Evolutionary conservation across 2,329 filamentous ascomycete genomes (phyloP), one percentile per base, ranked within the genome.

Genomic region (Aspergillus ruber): DNA sequence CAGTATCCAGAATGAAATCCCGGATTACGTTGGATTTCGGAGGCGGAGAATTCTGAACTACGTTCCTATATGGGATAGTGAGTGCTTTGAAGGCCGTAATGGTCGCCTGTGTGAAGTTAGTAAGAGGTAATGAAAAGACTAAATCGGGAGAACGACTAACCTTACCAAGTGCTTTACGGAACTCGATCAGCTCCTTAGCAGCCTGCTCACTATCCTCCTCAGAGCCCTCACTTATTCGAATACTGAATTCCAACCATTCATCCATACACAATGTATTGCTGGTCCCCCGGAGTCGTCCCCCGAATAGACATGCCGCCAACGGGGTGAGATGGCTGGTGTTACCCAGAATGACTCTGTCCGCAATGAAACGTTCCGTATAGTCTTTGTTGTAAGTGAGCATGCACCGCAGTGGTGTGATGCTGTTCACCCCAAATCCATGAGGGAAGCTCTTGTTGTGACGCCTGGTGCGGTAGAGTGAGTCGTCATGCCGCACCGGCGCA

Each of bases 81-180:
- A 50, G 42, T n/a, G 42, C 17, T 12, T 38, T 17, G 17, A 35
- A 44, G 27, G 41, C 41, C 5, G 40, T 13, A 5, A 27, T 29
- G 20, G 25, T 25, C 2, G 40, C 40, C 40, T 42, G 7, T 15
- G 12, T 20, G 9, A 68, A 35, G 13, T 35, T 35, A 35, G 15
- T 35, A 35, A 35, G 45, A 43, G 63, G 52, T 6, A n/a, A 36
- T 15, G 20, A 5, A n/a, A 6, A 27, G 13, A 43, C 21, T 5
- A 44, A 35, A 29, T 2, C 25, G 20, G 10, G 21, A 33, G 40
- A 21, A 43, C n/a, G 23, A 43, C n/a, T 10, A 35, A 60, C 57
- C 44, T 58, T 49, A 40, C 68, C 63, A 21, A 71, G 46, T 1
- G 59, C 61, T 47, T 68, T 66, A 7, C 62, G 57, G 39, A 68